phyloP scores from a whole-genome alignment of 2,329 filamentous ascomycete species.

The Sarocladium oryzae region DNA sequence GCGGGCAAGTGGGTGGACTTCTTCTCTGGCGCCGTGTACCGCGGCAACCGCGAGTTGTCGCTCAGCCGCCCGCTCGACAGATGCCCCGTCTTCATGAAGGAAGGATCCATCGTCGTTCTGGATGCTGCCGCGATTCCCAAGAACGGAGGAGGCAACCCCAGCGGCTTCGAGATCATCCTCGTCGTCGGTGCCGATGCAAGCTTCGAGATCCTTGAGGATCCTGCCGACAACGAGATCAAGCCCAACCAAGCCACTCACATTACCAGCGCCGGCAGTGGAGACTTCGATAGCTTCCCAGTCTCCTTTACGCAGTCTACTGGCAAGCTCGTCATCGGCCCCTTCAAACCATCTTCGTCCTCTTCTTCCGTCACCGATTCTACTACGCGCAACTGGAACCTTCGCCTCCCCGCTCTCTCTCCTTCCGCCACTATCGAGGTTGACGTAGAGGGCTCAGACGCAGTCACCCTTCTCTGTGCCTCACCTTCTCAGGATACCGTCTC shows the following conservation, averaged over 20 bases:
- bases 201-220: conserved; percentile 44
- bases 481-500: neutral
- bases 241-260: neutral
- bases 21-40: conserved; percentile 51
- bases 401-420: neutral
- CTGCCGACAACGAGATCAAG: neutral
- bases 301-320: neutral
- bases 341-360: neutral
- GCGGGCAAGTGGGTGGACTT: conserved; percentile 49
- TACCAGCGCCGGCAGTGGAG: neutral
- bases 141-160: conserved; percentile 43
- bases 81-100: conserved; percentile 46
- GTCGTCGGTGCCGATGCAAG: conserved; percentile 40
- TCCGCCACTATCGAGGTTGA: too few relatives aligned
- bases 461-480: too few relatives aligned
- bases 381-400: neutral
- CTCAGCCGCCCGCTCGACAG: conserved; percentile 43
- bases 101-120: conserved; percentile 53
- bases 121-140: conserved; percentile 33
- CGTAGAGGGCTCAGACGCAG: too few relatives aligned
- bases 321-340: neutral
- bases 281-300: neutral
- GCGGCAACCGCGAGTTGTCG: conserved; percentile 45
- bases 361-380: too few relatives aligned
- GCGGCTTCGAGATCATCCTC: conserved; percentile 40